Percentiles rank a stretch among this genome's conserved stretches.
Evolutionary conservation across 2,329 filamentous ascomycete species (phyloP).

Genomic region (Aspergillus sclerotialis): DNA sequence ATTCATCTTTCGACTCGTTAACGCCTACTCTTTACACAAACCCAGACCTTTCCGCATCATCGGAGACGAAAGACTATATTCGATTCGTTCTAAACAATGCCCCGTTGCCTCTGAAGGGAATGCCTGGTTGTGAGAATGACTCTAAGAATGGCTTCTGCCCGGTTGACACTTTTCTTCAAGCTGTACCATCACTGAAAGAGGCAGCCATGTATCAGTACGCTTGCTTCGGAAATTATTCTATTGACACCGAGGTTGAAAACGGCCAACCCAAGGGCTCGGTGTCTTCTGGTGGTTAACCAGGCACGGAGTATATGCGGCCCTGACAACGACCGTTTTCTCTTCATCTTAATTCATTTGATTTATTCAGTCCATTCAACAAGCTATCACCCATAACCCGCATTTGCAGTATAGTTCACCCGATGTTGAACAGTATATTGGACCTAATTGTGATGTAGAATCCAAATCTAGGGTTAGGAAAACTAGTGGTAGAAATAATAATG

Average conservation of each 20-base stretch:
- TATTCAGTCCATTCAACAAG: too few species aligned
- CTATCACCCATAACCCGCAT: too few species aligned
- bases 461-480: too few species aligned
- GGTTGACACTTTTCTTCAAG: background rate
- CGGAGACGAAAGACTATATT: constrained; percentile 18
- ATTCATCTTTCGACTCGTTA: constrained; percentile 27
- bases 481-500: too few species aligned
- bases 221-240: constrained; percentile 3
- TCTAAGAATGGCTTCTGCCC: constrained; percentile 3
- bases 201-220: constrained; percentile 2
- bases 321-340: too few species aligned
- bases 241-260: constrained; percentile 1
- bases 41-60: constrained; percentile 11
- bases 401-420: too few species aligned
- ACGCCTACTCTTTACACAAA: constrained; percentile 27
- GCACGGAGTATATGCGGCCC: too few species aligned
- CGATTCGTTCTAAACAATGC: constrained; percentile 25
- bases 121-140: constrained; percentile 16
- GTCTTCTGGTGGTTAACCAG: too few species aligned
- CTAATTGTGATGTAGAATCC: too few species aligned
- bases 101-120: constrained; percentile 21
- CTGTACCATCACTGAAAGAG: constrained; percentile 1
- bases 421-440: too few species aligned
- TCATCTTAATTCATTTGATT: too few species aligned
- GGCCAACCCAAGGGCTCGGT: constrained; percentile 1